Evolutionary conservation across 176 grass and related monocot species (phyloP).

Genomic region (Triticum monococcum): DNA sequence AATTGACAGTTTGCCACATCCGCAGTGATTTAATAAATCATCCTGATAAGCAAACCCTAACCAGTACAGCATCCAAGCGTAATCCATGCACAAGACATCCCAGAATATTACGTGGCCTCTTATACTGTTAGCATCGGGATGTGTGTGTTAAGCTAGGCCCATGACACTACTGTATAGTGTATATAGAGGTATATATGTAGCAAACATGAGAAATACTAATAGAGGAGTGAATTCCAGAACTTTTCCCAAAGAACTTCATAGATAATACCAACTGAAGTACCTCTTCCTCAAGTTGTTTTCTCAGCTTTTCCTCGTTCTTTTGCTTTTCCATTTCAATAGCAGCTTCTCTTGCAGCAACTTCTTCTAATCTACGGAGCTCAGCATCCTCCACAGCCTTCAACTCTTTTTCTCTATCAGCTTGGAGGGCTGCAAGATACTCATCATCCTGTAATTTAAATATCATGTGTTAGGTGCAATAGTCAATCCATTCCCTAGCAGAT

Average conservation of each 20-base stretch:
- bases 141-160: background rate
- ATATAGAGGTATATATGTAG: background rate
- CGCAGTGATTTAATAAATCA: constrained; percentile 1
- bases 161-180: background rate
- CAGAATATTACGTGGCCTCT: background rate
- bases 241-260: background rate
- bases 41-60: background rate
- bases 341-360: constrained; percentile 57
- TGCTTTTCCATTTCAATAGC: constrained; percentile 63
- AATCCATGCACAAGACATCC: background rate
- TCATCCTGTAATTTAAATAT: constrained; percentile 66
- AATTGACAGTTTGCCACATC: background rate
- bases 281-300: constrained; percentile 87
- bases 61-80: background rate
- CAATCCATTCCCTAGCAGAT: background rate
- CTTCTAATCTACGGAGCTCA: constrained; percentile 54
- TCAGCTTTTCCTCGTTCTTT: constrained; percentile 67
- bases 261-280: constrained; percentile 40
- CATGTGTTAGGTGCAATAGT: background rate
- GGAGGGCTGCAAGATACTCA: constrained; percentile 83
- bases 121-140: background rate
- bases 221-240: background rate
- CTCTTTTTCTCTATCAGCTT: constrained; percentile 93
- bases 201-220: background rate
- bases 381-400: constrained; percentile 72